These are phyloP conservation scores for Alternaria tenuissima DNA, from an alignment of 2,329 filamentous ascomycete species.

Conservation along the genomic window DNA sequence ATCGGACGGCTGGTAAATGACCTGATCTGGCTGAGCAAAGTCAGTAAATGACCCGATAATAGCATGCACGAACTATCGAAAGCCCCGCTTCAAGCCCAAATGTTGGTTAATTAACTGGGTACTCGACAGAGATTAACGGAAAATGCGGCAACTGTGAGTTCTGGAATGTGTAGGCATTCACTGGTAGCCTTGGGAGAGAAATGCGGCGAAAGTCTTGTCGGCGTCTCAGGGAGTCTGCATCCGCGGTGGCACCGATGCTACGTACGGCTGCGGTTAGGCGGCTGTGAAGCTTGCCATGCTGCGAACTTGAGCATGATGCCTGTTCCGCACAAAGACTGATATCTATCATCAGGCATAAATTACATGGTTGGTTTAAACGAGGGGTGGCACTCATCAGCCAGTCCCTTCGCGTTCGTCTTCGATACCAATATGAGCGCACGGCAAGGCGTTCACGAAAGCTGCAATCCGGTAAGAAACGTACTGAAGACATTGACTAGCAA, in stretches of 20 bases:
- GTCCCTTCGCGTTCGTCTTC: constrained; percentile 15
- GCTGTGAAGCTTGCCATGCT: background rate
- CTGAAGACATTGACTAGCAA: constrained; percentile 22
- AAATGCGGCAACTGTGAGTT: constrained; percentile 19
- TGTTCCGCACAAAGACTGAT: background rate
- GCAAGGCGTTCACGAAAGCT: constrained; percentile 18
- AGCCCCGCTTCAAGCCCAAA: constrained; percentile 41
- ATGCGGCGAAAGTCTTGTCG: constrained; percentile 11
- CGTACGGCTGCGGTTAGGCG: constrained; percentile 3
- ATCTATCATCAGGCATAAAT: background rate
- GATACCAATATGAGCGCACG: constrained; percentile 17
- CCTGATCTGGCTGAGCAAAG: constrained; percentile 30
- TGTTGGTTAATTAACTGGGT: constrained; percentile 44
- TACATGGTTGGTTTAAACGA: background rate
- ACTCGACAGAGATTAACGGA: constrained; percentile 26
- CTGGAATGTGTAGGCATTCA: background rate
- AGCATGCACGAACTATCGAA: constrained; percentile 38
- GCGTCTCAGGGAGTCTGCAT: constrained; percentile 4
- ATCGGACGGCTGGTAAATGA: constrained; percentile 36
- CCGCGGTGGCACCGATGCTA: background rate
- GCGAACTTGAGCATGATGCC: background rate
- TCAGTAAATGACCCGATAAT: constrained; percentile 40
- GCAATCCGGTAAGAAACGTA: constrained; percentile 20
- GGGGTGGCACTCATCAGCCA: background rate
- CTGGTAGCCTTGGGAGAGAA: constrained; percentile 1